Evolutionary conservation across 2,329 filamentous ascomycete genomes (phyloP).

Genomic region (Phaeosphaeriaceae sp.): DNA sequence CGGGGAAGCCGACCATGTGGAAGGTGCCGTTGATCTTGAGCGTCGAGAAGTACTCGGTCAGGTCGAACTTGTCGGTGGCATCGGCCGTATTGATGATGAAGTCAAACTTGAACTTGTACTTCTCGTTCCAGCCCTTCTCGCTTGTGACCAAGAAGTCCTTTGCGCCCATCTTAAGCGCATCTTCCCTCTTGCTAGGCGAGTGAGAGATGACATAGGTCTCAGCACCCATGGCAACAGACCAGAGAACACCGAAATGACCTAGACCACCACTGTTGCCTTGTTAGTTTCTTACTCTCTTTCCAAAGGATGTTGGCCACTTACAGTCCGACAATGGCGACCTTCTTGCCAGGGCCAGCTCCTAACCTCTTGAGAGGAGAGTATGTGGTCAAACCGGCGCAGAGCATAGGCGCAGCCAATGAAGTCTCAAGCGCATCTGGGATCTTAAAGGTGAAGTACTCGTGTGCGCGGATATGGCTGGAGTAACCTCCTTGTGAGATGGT

Average conservation of each 20-base stretch:
- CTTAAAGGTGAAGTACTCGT: constrained; percentile 78
- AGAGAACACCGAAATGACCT: constrained; percentile 59
- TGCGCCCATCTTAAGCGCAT: constrained; percentile 65
- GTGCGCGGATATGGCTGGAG: constrained; percentile 71
- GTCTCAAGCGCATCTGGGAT: constrained; percentile 75
- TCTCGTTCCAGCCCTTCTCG: constrained; percentile 65
- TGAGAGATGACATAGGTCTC: constrained; percentile 69
- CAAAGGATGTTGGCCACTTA: constrained; percentile 29
- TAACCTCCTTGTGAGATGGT: constrained; percentile 73
- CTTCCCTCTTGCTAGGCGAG: constrained; percentile 65
- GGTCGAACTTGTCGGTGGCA: constrained; percentile 71
- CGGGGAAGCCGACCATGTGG: constrained; percentile 81
- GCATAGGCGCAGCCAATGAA: constrained; percentile 74
- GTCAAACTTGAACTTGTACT: constrained; percentile 69
- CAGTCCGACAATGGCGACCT: constrained; percentile 76
- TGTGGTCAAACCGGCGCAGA: constrained; percentile 83
- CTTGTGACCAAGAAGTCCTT: constrained; percentile 66
- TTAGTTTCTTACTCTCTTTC: constrained; percentile 10
- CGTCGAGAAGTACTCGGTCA: constrained; percentile 75
- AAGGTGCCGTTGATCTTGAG: constrained; percentile 83
- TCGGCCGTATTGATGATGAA: constrained; percentile 79
- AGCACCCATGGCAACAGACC: constrained; percentile 62
- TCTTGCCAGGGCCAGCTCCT: constrained; percentile 78
- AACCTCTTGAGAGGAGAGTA: constrained; percentile 80
- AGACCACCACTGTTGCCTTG: constrained; percentile 51